These are phyloP conservation scores for Cladosporium sp. DNA, from an alignment of 2,329 filamentous ascomycete genomes.

Conservation along the genomic window DNA sequence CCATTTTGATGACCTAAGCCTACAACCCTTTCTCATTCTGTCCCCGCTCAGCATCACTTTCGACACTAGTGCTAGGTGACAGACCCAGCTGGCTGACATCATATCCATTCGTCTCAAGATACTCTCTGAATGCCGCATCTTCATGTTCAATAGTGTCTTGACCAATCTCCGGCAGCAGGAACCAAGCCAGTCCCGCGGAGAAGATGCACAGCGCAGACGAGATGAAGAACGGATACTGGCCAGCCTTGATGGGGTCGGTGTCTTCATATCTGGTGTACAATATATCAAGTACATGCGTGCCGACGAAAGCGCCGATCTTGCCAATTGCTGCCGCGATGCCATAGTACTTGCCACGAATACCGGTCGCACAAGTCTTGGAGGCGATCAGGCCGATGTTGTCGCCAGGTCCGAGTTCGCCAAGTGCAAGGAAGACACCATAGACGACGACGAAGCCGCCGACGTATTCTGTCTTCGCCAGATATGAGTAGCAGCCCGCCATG, in stretches of 20 bases:
- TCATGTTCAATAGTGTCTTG: constrained; percentile 80
- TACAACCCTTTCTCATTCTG: background rate
- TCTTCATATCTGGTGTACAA: constrained; percentile 59
- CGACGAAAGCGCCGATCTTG: constrained; percentile 75
- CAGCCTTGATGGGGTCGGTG: constrained; percentile 47
- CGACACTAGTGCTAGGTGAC: background rate
- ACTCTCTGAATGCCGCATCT: constrained; percentile 70
- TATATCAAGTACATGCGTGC: constrained; percentile 62
- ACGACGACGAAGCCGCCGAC: constrained; percentile 74
- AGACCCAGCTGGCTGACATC: constrained; percentile 49
- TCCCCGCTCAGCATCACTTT: background rate
- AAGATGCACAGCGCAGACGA: constrained; percentile 72
- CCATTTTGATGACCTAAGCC: background rate
- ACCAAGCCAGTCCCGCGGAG: constrained; percentile 58
- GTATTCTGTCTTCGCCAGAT: constrained; percentile 62
- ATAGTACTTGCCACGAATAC: constrained; percentile 71
- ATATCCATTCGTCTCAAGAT: constrained; percentile 69
- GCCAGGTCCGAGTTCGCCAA: constrained; percentile 79
- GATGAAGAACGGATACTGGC: constrained; percentile 90
- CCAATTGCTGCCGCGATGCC: constrained; percentile 68
- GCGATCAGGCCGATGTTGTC: constrained; percentile 88
- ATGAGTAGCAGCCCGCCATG: constrained; percentile 75
- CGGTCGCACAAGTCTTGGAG: constrained; percentile 82
- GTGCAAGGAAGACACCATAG: constrained; percentile 55
- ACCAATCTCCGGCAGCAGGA: constrained; percentile 70